Percentiles rank a stretch among this genome's conserved stretches.
Conservation (phyloP, 805 yeast species). For the Sungouiella blattae region DNA sequence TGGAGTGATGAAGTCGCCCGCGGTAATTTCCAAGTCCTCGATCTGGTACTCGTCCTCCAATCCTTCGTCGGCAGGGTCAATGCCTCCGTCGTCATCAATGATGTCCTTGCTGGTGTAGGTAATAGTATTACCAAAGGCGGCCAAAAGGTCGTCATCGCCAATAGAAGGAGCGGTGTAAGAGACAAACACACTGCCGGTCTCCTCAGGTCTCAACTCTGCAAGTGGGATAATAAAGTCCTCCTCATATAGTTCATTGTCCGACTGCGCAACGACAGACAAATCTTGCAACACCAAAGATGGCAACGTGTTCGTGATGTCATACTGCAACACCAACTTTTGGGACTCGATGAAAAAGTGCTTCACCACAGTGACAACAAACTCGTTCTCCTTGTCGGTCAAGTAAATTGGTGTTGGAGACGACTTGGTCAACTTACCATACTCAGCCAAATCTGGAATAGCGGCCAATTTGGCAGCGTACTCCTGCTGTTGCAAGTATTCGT, state of each 20-base stretch:
- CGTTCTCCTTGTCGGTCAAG: slow-evolving; percentile 89
- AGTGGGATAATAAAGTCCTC: slow-evolving; percentile 77
- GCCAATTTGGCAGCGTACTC: slow-evolving; percentile 68
- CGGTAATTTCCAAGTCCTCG: slow-evolving; percentile 67
- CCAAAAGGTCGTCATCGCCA: slow-evolving; percentile 34
- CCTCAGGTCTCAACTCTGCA: slow-evolving; percentile 66
- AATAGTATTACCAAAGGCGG: slow-evolving; percentile 61
- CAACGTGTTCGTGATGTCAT: slow-evolving; percentile 79
- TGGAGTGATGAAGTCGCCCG: slow-evolving; percentile 83
- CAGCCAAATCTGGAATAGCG: slow-evolving; percentile 66
- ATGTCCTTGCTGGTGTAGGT: slow-evolving; percentile 77
- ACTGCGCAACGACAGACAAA: slow-evolving; percentile 65
- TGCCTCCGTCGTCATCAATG: slow-evolving; percentile 65
- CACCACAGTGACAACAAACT: slow-evolving; percentile 79
- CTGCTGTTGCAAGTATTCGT: slow-evolving; percentile 46
- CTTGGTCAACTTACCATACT: slow-evolving; percentile 72
- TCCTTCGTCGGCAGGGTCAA: slow-evolving; percentile 70
- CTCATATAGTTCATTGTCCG: slow-evolving; percentile 52
- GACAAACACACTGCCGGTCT: slow-evolving; percentile 73
- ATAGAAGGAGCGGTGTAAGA: slow-evolving; percentile 63
- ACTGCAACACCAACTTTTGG: slow-evolving; percentile 74
- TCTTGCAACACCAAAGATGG: slow-evolving; percentile 73
- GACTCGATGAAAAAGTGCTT: slow-evolving; percentile 74
- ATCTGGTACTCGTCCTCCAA: slow-evolving; percentile 91
- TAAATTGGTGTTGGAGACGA: slow-evolving; percentile 57